Conservation (phyloP, 345 rosid genomes). For the Carallia brachiata region DNA sequence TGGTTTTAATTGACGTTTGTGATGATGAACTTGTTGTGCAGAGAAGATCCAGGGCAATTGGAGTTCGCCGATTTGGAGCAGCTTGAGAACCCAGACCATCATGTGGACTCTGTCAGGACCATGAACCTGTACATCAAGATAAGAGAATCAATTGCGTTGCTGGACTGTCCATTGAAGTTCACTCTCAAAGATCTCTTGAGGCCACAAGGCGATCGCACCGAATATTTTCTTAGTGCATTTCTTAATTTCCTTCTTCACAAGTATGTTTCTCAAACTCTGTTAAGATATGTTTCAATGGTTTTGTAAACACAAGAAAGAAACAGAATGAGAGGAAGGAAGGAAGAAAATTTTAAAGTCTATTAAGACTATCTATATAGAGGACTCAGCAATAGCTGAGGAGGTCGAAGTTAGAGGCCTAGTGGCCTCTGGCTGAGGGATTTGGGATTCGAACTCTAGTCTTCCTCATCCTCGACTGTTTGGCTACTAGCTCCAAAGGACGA, state of each 20-base stretch:
- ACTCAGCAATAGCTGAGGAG: no score
- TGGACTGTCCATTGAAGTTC: constrained; percentile 55
- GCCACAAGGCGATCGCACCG: constrained; percentile 63
- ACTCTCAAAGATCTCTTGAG: constrained; percentile 61
- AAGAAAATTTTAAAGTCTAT: no score
- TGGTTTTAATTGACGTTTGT: background rate
- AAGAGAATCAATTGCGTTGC: constrained; percentile 38
- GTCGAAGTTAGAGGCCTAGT: no score
- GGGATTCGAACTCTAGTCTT: no score
- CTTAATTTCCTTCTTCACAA: constrained; percentile 77
- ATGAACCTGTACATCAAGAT: constrained; percentile 50
- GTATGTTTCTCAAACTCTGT: constrained; percentile 32
- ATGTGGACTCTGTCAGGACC: constrained; percentile 43
- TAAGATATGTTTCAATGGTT: background rate
- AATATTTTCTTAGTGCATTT: constrained; percentile 69
- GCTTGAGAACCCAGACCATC: constrained; percentile 88
- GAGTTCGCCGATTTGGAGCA: constrained; percentile 73
- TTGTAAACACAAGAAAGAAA: no score
- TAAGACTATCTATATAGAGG: no score
- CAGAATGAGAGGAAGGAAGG: no score
- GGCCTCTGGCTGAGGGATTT: no score
- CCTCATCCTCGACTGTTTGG: no score
- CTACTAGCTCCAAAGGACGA: no score
- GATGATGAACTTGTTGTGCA: constrained; percentile 18
- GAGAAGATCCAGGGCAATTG: constrained; percentile 76